Evolutionary conservation across 495 filamentous ascomycete species (phyloP), one percentile per base, ranked within the genome.

Genomic region (Aspergillus sclerotioniger): DNA sequence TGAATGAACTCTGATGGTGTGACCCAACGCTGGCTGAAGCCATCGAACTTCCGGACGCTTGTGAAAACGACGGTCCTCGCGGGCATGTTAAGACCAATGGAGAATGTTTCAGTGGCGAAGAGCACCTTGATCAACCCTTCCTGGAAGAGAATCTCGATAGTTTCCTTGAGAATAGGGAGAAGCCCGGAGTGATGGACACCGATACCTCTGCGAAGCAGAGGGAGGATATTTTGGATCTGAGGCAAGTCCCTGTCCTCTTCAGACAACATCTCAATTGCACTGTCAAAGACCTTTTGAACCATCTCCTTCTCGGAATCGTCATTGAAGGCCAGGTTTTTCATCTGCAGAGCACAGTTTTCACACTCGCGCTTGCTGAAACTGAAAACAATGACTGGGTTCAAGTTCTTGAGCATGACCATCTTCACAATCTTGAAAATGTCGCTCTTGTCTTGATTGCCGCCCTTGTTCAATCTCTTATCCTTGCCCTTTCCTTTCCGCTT

Each of bases 31-130:
- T 83, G 81, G 35, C 80, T 78, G n/a, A 83, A 82, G 28, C 94
- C 94, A 70, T 98, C 94, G 61, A 89, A 98, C 69, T 98, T 98
- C 6, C 88, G 87, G 17, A 98, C 92, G 66, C 87, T 92, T 0
- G 95, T 98, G 72, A 98, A 98, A 43, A 98, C 92, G 15, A 98
- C 94, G 7, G 94, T 98, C 74, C 96, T 96, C 28, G 95, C 94
- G 62, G 94, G 94, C 94, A 98, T 98, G 78, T 98, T 98, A 43
- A 98, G 76, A 51, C 94, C 94, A 64, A 98, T 97, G 13, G 94
- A 98, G 76, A 98, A 98, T 0, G 94, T 98, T 71, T 98, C 94
- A 8, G 94, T 98, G 0, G 94, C 94, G 63, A 98, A 98, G 0
- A 98, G 79, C 28, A 96, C 94, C 69, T 98, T 98, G 75, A 98